Evolutionary conservation across 352 stramenopile genomes (phyloP), one percentile per base, ranked within the genome.

Genomic region (Pseudoperonospora humuli): DNA sequence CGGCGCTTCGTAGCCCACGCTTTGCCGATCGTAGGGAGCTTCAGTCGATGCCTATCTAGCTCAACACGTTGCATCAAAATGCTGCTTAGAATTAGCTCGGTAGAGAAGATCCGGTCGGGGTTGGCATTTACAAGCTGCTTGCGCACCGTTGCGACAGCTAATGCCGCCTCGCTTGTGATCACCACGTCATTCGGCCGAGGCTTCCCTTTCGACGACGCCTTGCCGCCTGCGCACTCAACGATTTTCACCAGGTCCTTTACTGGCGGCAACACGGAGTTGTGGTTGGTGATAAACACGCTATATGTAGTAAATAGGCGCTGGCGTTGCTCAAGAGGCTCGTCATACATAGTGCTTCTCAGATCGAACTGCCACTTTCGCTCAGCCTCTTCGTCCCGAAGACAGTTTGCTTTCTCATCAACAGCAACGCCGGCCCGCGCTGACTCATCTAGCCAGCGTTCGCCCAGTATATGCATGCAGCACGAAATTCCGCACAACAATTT

Each of bases 401-500:
- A 78, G 37, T 71, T 64, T 15, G 47, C 36, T 39, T 59, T 42
- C 45, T 82, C 62, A 51, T 70, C 45, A 5, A 61, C 53, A 11
- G 62, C 39, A 1, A 31, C 38, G 1, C 65, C 61, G 3, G 45
- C 41, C 11, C 44, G 53, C 7, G 62, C 66, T 11, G 68, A 80
- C 36, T 73, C 43, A 29, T 67, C 49, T 27, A 82, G 54, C 70
- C 70, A 82, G 27, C 54, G 49, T 38, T 70, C 52, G 15, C 64
- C 65, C 15, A 79, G 18, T 43, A 82, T 71, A 47, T 82, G 70
- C 5, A 15, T 35, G 27, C 70, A 82, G 40, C 62, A 75, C 7
- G 70, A 75, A 14, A 82, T 74, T 3, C 70, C 67, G 18, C 70
- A 79, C 29, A 82, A 43, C 19, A 82, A 40, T 51, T 82, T 82